phyloP scores from a whole-genome alignment of 1,139 yeast species.

The Protomyces pachydermus region DNA sequence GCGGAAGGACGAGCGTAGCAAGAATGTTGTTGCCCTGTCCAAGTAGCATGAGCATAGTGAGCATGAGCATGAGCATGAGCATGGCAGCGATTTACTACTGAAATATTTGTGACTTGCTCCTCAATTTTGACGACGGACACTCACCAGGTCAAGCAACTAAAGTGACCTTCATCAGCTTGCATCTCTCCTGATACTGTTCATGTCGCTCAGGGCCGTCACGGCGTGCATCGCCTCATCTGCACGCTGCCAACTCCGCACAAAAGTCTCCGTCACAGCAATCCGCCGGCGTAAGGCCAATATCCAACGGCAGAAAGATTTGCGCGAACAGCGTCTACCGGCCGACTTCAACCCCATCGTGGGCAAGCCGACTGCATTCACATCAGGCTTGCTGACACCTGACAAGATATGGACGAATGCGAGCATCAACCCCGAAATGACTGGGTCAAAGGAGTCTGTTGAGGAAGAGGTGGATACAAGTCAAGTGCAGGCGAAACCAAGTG shows the following conservation, averaged over 20 bases:
- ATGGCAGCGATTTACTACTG: too few relatives aligned
- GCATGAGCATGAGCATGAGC: neutral
- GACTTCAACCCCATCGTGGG: slow-evolving; percentile 19
- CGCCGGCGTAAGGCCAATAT: slow-evolving; percentile 26
- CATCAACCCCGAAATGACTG: neutral
- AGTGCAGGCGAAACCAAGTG: slow-evolving; percentile 1
- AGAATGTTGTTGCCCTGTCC: slow-evolving; percentile 18
- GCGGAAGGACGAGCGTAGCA: slow-evolving; percentile 19
- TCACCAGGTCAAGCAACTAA: too few relatives aligned
- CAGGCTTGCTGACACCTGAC: slow-evolving; percentile 18
- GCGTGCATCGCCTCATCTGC: neutral
- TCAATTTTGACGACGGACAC: too few relatives aligned
- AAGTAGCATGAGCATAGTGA: slow-evolving; percentile 1
- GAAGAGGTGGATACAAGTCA: neutral
- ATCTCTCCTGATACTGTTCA: neutral
- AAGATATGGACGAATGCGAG: slow-evolving; percentile 3
- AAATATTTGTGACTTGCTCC: neutral
- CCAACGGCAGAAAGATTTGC: slow-evolving; percentile 21
- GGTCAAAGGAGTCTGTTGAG: neutral
- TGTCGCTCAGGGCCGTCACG: neutral
- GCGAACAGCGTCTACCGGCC: slow-evolving; percentile 14
- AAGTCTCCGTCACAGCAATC: slow-evolving; percentile 9
- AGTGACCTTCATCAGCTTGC: too few relatives aligned
- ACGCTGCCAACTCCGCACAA: neutral
- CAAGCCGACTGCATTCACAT: slow-evolving; percentile 21